Evolutionary conservation across 306 rosid species (phyloP).

Genomic region (Carpinus viminea): DNA sequence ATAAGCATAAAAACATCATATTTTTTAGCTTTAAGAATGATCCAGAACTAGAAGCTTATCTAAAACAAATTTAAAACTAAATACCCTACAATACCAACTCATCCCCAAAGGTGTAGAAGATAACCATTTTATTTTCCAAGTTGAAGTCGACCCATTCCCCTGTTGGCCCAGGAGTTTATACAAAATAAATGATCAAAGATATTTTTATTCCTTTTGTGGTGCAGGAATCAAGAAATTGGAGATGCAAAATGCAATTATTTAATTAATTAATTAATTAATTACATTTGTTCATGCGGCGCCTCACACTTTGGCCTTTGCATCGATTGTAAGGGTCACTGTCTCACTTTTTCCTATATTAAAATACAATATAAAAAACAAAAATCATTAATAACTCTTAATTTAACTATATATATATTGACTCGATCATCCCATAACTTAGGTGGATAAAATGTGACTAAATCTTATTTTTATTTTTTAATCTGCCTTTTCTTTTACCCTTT

Average conservation of each 20-base stretch:
- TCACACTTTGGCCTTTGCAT: slow-evolving; percentile 14
- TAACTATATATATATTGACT: too few species aligned
- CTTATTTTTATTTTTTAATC: not conserved
- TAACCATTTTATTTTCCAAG: not conserved
- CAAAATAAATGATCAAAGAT: not conserved
- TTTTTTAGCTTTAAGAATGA: not conserved
- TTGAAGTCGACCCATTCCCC: not conserved
- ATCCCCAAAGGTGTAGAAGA: not conserved
- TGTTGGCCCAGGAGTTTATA: not conserved
- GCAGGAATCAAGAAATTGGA: not conserved
- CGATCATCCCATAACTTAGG: too few species aligned
- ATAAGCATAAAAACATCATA: too few species aligned
- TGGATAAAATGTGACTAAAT: too few species aligned
- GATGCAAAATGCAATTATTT: not conserved
- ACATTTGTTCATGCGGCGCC: slow-evolving; percentile 23
- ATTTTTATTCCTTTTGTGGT: slow-evolving; percentile 6
- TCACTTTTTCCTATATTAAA: not conserved
- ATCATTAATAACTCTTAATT: too few species aligned
- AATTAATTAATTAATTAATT: too few species aligned
- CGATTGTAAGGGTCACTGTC: slow-evolving; percentile 12
- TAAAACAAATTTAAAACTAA: not conserved
- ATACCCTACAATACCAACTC: not conserved
- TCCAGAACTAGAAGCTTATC: not conserved
- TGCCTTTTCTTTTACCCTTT: not conserved
- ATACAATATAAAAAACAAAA: not conserved